A percentile compares a stretch with the other conserved stretches of the same genome.
phyloP scores from a whole-genome alignment of 805 yeast species.

The Ogataea populi-albae region DNA sequence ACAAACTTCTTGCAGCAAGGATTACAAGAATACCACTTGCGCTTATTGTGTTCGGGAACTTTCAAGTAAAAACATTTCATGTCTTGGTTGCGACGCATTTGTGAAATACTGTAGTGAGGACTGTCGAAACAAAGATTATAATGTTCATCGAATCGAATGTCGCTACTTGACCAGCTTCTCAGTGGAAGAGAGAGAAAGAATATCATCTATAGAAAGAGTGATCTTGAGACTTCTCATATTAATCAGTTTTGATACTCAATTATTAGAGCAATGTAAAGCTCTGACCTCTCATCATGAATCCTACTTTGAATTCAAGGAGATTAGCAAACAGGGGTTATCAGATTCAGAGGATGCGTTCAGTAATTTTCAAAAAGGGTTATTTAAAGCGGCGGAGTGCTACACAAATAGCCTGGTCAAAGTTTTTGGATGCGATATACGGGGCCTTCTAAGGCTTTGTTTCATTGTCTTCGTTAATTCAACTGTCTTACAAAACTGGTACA shows the following conservation, averaged over 20 bases:
- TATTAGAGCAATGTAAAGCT: slow-evolving; percentile 14
- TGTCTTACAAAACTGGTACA: slow-evolving; percentile 24
- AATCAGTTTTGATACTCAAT: slow-evolving; percentile 3
- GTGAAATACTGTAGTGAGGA: slow-evolving; percentile 16
- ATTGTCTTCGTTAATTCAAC: slow-evolving; percentile 32
- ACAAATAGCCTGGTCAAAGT: slow-evolving; percentile 13
- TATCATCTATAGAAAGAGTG: slow-evolving; percentile 13
- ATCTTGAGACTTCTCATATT: slow-evolving; percentile 11
- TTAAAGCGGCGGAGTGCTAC: slow-evolving; percentile 14
- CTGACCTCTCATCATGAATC: slow-evolving; percentile 24
- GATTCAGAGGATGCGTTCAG: not conserved
- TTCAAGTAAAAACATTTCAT: slow-evolving; percentile 2
- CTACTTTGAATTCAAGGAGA: slow-evolving; percentile 7
- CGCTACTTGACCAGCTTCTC: slow-evolving; percentile 5
- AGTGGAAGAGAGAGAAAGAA: slow-evolving; percentile 4
- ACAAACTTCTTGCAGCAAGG: slow-evolving; percentile 9
- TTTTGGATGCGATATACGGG: slow-evolving; percentile 15
- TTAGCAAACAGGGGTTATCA: slow-evolving; percentile 8
- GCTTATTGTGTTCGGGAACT: slow-evolving; percentile 14
- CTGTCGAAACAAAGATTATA: slow-evolving; percentile 14
- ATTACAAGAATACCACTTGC: slow-evolving; percentile 11
- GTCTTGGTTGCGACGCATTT: slow-evolving; percentile 10
- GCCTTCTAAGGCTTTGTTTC: slow-evolving; percentile 17
- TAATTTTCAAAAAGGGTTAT: slow-evolving; percentile 13
- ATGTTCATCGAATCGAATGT: slow-evolving; percentile 18